phyloP scores from a whole-genome alignment of 169 alveolate genomes.

The Miamiensis avidus region DNA sequence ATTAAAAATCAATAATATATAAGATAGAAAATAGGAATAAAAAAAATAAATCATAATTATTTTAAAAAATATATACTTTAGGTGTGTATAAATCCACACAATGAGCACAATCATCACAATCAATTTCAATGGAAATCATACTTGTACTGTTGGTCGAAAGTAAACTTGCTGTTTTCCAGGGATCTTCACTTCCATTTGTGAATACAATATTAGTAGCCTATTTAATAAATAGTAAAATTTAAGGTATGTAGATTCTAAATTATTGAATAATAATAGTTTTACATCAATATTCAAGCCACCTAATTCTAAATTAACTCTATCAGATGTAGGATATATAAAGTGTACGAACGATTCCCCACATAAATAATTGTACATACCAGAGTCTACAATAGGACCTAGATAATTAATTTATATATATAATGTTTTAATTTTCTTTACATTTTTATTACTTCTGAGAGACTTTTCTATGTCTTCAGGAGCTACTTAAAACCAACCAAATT shows the following conservation, averaged over 20 bases:
- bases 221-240: no score
- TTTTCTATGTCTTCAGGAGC: not conserved
- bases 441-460: not conserved
- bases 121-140: constrained; percentile 9
- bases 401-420: no score
- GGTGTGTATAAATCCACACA: constrained; percentile 49
- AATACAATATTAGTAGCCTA: constrained; percentile 13
- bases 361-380: not conserved
- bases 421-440: no score
- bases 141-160: not conserved
- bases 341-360: not conserved
- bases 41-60: not conserved
- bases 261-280: no score
- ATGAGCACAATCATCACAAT: constrained; percentile 43
- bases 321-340: not conserved
- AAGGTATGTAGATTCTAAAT: not conserved
- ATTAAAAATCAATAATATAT: no score
- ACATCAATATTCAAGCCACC: not conserved
- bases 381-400: not conserved
- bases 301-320: not conserved
- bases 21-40: no score
- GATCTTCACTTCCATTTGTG: constrained; percentile 28
- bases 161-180: constrained; percentile 15
- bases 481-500: constrained; percentile 16
- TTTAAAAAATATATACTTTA: not conserved